Evolutionary conservation across 1,284 basidiomycete species (phyloP), one percentile per base, ranked within the genome.

Genomic region (Fomitiporia mediterranea): DNA sequence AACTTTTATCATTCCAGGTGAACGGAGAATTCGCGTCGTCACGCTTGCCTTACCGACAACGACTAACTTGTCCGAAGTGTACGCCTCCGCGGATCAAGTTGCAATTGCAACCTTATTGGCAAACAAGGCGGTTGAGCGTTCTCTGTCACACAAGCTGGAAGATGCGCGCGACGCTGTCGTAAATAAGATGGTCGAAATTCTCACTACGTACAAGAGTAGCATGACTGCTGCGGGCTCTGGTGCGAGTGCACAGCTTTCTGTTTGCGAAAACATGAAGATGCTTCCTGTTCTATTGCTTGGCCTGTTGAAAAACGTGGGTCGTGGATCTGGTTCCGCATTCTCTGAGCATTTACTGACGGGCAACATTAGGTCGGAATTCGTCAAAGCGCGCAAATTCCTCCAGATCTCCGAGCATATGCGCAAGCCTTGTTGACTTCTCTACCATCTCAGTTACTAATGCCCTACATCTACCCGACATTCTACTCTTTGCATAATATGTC

Each of bases 401-500:
- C 94, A 25, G 97, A 99, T 73, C 82, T 99, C 55, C 80, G 97
- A 61, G 91, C 95, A 7, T 99, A 98, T 68, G 92, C 96, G 1
- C 95, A 98, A 71, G 87, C 89, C 15, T 75, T 99, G 47, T 79
- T 99, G 62, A 95, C 93, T 2, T 93, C 94, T 6, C 71, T 99
- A 49, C 97, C 97, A 0, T 85, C 89, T 5, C 93, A 99, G 76
- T 75, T 89, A 28, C 80, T 99, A 47, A 78, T 99, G 47, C 94
- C 97, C 0, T 98, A 97, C 72, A 82, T 99, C 61, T 91, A 98
- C 71, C 93, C 97, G 1, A 84, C 81, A 23, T 96, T 99, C 76
- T 98, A 97, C 75, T 92, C 93, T 3, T 73, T 99, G 60, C 97
- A 99, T 76, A 96, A 90, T 71, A 99, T 99, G 97, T 80, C 89